phyloP scores from a whole-genome alignment of 768 basidiomycete species.

The Boletellus sp. region DNA sequence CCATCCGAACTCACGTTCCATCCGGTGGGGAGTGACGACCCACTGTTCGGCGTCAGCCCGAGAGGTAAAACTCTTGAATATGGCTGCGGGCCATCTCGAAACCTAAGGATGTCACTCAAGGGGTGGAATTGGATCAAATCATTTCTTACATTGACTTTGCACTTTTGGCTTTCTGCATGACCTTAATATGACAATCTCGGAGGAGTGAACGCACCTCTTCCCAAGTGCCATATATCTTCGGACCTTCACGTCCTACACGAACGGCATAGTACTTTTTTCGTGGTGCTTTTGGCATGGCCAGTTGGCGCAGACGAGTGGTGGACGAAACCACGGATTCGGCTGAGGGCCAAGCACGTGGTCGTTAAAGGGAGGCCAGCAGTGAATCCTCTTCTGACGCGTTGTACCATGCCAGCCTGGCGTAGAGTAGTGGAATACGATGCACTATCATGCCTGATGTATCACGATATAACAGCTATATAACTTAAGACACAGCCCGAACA shows the following conservation, averaged over 20 bases:
- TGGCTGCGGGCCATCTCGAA: conserved; percentile 47
- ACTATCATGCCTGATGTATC: not conserved
- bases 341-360: too few relatives aligned
- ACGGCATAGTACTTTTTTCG: conserved; percentile 60
- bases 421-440: too few relatives aligned
- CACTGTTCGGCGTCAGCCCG: conserved; percentile 47
- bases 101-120: conserved; percentile 36
- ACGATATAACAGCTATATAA: too few relatives aligned
- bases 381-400: too few relatives aligned
- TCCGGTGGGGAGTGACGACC: conserved; percentile 26
- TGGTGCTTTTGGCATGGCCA: conserved; percentile 27
- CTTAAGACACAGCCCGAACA: conserved; percentile 3
- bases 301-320: not conserved
- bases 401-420: too few relatives aligned
- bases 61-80: conserved; percentile 51
- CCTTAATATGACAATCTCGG: not conserved
- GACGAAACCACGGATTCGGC: too few relatives aligned
- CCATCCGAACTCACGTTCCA: conserved; percentile 18
- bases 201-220: conserved; percentile 43
- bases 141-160: conserved; percentile 41
- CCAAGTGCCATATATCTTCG: conserved; percentile 57
- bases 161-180: conserved; percentile 31
- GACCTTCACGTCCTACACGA: conserved; percentile 51
- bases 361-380: too few relatives aligned
- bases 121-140: not conserved